Percentiles rank a stretch among this genome's conserved stretches.
phyloP scores from a whole-genome alignment of 768 basidiomycete species.

The Phanerochaete carnosa region DNA sequence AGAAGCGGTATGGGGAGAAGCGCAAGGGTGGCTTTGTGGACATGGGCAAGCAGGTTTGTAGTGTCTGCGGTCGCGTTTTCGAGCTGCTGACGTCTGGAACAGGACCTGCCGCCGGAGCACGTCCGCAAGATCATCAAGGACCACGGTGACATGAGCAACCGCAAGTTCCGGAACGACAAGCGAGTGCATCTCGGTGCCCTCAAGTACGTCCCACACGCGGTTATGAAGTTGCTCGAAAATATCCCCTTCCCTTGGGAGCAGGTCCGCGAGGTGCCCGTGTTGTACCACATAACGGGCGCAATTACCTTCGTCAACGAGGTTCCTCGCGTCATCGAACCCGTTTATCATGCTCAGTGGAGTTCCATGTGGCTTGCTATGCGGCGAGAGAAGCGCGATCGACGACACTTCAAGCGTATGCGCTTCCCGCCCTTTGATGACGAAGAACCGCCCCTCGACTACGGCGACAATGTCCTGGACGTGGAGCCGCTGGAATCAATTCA shows the following conservation, averaged over 20 bases:
- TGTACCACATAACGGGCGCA: conserved; percentile 98
- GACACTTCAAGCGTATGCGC: conserved; percentile 99
- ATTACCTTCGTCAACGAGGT: conserved; percentile 99
- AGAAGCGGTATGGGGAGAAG: conserved; percentile 89
- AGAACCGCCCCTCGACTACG: conserved; percentile 98
- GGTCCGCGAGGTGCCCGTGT: conserved; percentile 96
- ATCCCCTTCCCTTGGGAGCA: conserved; percentile 99
- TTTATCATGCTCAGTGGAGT: conserved; percentile 99
- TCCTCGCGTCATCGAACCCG: conserved; percentile 93
- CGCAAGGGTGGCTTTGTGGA: conserved; percentile 86
- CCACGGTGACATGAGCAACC: conserved; percentile 98
- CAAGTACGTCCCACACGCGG: conserved; percentile 98
- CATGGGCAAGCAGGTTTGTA: conserved; percentile 85
- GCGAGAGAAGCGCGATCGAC: conserved; percentile 94
- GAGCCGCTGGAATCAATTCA: conserved; percentile 98
- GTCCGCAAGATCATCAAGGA: conserved; percentile 99
- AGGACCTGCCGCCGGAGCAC: conserved; percentile 97
- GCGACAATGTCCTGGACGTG: conserved; percentile 97
- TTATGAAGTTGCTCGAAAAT: conserved; percentile 98
- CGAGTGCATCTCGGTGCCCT: conserved; percentile 97
- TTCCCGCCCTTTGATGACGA: conserved; percentile 99
- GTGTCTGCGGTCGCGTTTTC: not conserved
- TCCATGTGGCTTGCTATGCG: conserved; percentile 99
- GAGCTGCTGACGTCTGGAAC: conserved; percentile 9
- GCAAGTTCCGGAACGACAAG: conserved; percentile 99